Evolutionary conservation across 2,329 filamentous ascomycete species (phyloP).

Genomic region (Penicillium sp.): DNA sequence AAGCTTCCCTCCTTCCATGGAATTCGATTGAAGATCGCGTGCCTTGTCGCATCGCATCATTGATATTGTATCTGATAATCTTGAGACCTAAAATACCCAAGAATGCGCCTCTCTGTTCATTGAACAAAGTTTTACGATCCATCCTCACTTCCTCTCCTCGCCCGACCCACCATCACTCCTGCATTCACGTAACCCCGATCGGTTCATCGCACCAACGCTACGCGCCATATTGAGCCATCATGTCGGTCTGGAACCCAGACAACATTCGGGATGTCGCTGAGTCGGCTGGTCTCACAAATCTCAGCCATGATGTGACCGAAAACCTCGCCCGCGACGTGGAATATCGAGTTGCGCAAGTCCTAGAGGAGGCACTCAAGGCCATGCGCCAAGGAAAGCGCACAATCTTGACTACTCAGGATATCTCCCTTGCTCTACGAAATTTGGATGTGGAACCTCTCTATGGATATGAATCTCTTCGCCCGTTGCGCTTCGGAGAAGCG

Average conservation of each 20-base stretch:
- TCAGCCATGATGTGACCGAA: slow-evolving; percentile 83
- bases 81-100: neutral
- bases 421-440: slow-evolving; percentile 79
- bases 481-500: slow-evolving; percentile 88
- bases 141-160: neutral
- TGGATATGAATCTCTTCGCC: slow-evolving; percentile 89
- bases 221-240: slow-evolving; percentile 25
- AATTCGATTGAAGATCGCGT: neutral
- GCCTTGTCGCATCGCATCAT: neutral
- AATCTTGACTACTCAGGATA: slow-evolving; percentile 82
- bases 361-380: slow-evolving; percentile 91
- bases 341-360: slow-evolving; percentile 88
- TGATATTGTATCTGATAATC: neutral
- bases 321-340: slow-evolving; percentile 91
- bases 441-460: slow-evolving; percentile 94
- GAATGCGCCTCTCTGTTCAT: neutral
- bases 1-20: slow-evolving; percentile 1
- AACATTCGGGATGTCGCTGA: slow-evolving; percentile 96
- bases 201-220: neutral
- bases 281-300: slow-evolving; percentile 80
- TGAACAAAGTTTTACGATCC: neutral
- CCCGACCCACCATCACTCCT: neutral
- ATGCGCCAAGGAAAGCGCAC: slow-evolving; percentile 92
- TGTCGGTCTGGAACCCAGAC: slow-evolving; percentile 85
- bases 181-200: neutral